A percentile compares a stretch with the other conserved stretches of the same genome.
Evolutionary conservation across 768 basidiomycete genomes (phyloP).

Genomic region (Leccinum disarticulatum): DNA sequence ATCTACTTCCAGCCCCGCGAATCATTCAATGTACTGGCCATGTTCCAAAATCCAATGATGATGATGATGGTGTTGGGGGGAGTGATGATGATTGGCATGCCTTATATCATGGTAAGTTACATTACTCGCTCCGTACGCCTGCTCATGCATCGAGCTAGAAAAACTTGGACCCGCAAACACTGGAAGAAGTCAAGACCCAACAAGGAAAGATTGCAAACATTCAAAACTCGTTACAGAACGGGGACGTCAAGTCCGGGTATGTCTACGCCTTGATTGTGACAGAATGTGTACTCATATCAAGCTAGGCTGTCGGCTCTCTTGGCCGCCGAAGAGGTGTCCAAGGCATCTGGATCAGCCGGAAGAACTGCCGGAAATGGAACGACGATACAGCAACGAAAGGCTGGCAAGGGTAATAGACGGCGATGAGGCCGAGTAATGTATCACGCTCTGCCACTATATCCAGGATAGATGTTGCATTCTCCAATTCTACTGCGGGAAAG

Average conservation of each 20-base stretch:
- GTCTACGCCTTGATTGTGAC: conserved; percentile 18
- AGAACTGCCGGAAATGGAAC: conserved; percentile 20
- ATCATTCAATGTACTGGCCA: conserved; percentile 70
- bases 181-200: conserved; percentile 62
- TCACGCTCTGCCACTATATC: not conserved
- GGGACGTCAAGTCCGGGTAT: conserved; percentile 60
- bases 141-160: conserved; percentile 45
- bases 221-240: conserved; percentile 57
- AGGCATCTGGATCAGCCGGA: conserved; percentile 23
- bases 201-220: conserved; percentile 56
- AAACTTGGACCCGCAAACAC: conserved; percentile 69
- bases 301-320: conserved; percentile 46
- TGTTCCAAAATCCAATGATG: conserved; percentile 87
- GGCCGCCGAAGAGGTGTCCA: conserved; percentile 40
- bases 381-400: conserved; percentile 33
- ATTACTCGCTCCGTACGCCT: not conserved
- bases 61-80: conserved; percentile 70
- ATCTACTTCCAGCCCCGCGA: conserved; percentile 67
- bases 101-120: conserved; percentile 64
- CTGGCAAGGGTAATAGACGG: conserved; percentile 37
- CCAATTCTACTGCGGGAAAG: conserved; percentile 1
- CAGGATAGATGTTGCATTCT: not conserved
- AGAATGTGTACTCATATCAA: conserved; percentile 6
- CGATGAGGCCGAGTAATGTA: conserved; percentile 20
- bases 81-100: conserved; percentile 67